phyloP scores from a whole-genome alignment of 331 rosid genomes.

The Saraca asoca region DNA sequence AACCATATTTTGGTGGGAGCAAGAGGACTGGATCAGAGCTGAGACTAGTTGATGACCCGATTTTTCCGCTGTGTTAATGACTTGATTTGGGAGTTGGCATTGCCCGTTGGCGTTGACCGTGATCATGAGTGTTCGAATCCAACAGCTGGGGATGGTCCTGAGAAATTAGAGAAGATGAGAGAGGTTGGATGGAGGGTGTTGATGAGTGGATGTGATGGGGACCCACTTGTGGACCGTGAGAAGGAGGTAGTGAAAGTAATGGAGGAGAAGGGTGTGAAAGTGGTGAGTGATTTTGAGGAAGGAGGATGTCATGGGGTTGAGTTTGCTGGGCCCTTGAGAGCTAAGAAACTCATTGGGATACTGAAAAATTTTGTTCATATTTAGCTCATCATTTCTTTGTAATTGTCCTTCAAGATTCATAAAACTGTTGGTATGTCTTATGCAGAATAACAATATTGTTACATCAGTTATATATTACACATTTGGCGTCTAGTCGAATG shows the following conservation, averaged over 20 bases:
- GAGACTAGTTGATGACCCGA: not conserved
- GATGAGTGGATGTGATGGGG: conserved; percentile 40
- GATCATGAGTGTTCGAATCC: conserved; percentile 41
- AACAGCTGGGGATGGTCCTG: not conserved
- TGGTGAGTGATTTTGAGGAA: conserved; percentile 34
- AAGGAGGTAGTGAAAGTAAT: conserved; percentile 35
- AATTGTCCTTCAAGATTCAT: too few species aligned
- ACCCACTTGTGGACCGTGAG: conserved; percentile 42
- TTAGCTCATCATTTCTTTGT: too few species aligned
- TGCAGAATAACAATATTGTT: too few species aligned
- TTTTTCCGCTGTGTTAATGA: conserved; percentile 27
- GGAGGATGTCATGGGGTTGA: conserved; percentile 42
- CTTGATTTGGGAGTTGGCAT: conserved; percentile 39
- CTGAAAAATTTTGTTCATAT: conserved; percentile 27
- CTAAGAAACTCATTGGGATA: conserved; percentile 1
- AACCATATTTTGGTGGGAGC: conserved; percentile 48
- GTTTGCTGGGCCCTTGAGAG: not conserved
- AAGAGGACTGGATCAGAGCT: conserved; percentile 41
- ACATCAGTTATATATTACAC: too few species aligned
- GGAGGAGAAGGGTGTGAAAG: conserved; percentile 40
- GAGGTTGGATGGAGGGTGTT: conserved; percentile 37
- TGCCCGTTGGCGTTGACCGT: conserved; percentile 31
- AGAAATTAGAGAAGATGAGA: conserved; percentile 5
- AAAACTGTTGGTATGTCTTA: too few species aligned
- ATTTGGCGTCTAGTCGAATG: too few species aligned